Evolutionary conservation across 1,284 basidiomycete genomes (phyloP), one percentile per base, ranked within the genome.

Genomic region (Trichosporon inkin): DNA sequence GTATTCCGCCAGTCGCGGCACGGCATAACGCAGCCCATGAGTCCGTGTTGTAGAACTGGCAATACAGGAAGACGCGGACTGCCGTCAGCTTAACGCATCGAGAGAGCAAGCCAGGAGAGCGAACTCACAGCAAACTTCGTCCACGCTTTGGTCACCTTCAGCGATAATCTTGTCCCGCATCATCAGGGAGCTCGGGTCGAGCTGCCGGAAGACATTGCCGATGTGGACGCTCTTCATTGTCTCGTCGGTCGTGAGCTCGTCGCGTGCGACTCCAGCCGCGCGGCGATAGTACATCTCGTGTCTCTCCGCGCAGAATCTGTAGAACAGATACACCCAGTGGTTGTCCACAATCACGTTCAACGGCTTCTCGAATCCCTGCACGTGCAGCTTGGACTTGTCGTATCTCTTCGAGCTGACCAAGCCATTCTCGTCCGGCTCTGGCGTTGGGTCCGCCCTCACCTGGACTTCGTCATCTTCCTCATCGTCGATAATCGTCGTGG

Each of bases 41-140:
- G 3, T 58, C 20, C n/a, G 53, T 20, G 52, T 59, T 65, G 62
- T 71, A 70, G 52, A 72, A 72, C 14, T 37, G 58, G 37, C 60
- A 67, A 56, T 60, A 72, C 2, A 71, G 65, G 53, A 72, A 67
- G 6, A 72, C 53, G 7, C 71, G 68, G 64, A 72, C 70, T 70
- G 58, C 3, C 1, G 41, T 61, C n/a, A 60, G 51, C 24, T n/a
- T 11, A n/a, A n/a, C n/a, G n/a, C 11, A 10, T 5, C 24, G 2
- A 19, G 14, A 19, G 10, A 17, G 13, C 22, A 16, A 6, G 32
- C 3, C 11, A 10, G 58, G 14, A 22, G 5, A n/a, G 1, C 10
- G 16, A 1, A 67, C 71, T 69, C 56, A 72, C 71, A 71, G 60
- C 66, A 68, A 1, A 72, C 58, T 39, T 72, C 71, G 13, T 65